Percentiles rank a stretch among this genome's conserved stretches.
These are phyloP conservation scores for Suillus americanus DNA, from an alignment of 768 basidiomycete genomes.

Conservation along the genomic window DNA sequence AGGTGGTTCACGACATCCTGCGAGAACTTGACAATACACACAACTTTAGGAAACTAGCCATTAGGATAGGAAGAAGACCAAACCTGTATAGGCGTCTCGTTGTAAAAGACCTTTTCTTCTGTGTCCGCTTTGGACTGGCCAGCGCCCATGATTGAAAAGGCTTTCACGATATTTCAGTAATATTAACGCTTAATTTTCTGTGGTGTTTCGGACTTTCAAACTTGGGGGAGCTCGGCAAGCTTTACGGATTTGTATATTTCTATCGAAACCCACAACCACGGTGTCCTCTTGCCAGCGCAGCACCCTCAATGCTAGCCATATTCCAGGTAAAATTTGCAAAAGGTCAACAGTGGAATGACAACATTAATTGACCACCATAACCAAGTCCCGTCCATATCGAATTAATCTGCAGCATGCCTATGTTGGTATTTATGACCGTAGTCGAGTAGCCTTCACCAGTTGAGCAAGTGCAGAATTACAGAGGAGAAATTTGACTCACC, in stretches of 20 bases:
- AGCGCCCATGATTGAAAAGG: constrained; percentile 53
- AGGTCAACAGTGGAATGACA: background rate
- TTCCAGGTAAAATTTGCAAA: background rate
- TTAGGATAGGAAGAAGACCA: constrained; percentile 12
- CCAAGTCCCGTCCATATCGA: background rate
- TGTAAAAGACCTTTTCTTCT: constrained; percentile 58
- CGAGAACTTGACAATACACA: constrained; percentile 60
- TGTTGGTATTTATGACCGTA: constrained; percentile 49
- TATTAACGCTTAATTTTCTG: background rate
- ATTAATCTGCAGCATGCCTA: constrained; percentile 18
- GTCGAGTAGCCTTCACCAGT: constrained; percentile 41
- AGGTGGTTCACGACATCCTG: constrained; percentile 80
- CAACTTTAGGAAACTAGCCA: background rate
- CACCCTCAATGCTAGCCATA: background rate
- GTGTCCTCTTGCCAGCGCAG: background rate
- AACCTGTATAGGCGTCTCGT: constrained; percentile 56
- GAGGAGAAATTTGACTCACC: constrained; percentile 45
- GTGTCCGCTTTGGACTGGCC: constrained; percentile 59
- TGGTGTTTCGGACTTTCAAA: background rate
- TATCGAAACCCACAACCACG: background rate
- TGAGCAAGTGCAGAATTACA: constrained; percentile 5
- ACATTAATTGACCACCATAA: background rate
- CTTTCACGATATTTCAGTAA: background rate
- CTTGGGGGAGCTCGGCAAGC: background rate
- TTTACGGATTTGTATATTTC: background rate